phyloP scores from a whole-genome alignment of 352 stramenopile species.

The Globisporangium cystogenes region DNA sequence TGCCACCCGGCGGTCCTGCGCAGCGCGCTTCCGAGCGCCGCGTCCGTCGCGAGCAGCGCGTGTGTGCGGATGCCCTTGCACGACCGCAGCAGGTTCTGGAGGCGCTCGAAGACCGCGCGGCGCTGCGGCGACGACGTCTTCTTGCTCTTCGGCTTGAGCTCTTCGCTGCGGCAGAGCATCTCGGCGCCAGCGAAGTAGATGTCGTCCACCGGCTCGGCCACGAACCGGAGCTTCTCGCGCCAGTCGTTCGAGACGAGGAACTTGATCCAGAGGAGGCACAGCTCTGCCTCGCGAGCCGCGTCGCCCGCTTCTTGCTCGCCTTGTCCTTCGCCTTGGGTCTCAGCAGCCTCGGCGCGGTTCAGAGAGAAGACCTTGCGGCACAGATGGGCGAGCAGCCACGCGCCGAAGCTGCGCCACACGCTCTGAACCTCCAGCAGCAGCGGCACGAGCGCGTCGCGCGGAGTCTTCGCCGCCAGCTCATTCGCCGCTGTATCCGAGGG shows the following conservation, averaged over 20 bases:
- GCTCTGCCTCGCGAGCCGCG: slow-evolving; percentile 21
- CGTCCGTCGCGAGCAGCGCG: slow-evolving; percentile 19
- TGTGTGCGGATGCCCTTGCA: slow-evolving; percentile 56
- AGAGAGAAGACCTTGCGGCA: slow-evolving; percentile 39
- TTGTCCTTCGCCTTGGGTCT: slow-evolving; percentile 3
- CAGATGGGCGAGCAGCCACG: slow-evolving; percentile 41
- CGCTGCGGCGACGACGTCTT: slow-evolving; percentile 2
- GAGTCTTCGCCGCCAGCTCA: slow-evolving; percentile 15
- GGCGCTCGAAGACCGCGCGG: slow-evolving; percentile 19
- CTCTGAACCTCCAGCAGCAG: slow-evolving; percentile 51
- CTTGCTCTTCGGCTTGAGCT: slow-evolving; percentile 10
- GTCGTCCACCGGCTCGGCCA: slow-evolving; percentile 47
- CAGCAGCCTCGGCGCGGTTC: neutral
- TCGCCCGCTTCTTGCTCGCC: slow-evolving; percentile 2
- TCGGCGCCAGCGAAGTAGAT: slow-evolving; percentile 53
- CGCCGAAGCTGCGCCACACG: slow-evolving; percentile 43
- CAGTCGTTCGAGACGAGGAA: slow-evolving; percentile 61
- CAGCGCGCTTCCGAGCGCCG: slow-evolving; percentile 11
- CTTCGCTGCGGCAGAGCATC: slow-evolving; percentile 36
- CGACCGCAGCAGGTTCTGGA: slow-evolving; percentile 29
- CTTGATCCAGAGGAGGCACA: slow-evolving; percentile 52
- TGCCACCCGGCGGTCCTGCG: slow-evolving; percentile 26
- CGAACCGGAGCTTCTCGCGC: slow-evolving; percentile 57
- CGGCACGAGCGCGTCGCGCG: slow-evolving; percentile 26
- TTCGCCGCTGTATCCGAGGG: neutral